phyloP scores from a whole-genome alignment of 108 stramenopile species.

The Nannochloropsis gaditana region DNA sequence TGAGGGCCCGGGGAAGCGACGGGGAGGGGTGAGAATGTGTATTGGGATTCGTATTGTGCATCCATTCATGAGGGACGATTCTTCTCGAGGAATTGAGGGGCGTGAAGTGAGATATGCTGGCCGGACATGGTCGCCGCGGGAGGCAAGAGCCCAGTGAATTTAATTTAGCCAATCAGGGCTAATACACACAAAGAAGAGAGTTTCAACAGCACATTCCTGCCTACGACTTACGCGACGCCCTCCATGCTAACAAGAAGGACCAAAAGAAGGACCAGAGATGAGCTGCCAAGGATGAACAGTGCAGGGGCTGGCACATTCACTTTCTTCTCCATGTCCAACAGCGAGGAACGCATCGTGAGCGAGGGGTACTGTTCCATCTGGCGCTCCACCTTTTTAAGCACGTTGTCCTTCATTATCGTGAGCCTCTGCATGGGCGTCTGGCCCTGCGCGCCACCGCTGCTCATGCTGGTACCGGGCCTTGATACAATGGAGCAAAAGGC shows the following conservation, averaged over 20 bases:
- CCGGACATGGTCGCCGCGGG: too few relatives aligned
- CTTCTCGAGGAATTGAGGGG: too few relatives aligned
- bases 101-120: too few relatives aligned
- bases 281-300: background rate
- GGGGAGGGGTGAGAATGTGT: too few relatives aligned
- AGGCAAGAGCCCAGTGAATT: too few relatives aligned
- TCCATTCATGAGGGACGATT: too few relatives aligned
- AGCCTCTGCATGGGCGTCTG: background rate
- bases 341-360: background rate
- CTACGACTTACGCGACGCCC: background rate
- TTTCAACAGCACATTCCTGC: background rate
- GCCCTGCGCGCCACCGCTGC: background rate
- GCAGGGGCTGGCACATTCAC: background rate
- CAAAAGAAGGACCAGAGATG: background rate
- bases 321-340: background rate
- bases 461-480: background rate
- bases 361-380: background rate
- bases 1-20: background rate
- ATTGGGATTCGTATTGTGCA: too few relatives aligned
- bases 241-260: slow-evolving; percentile 1
- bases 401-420: background rate
- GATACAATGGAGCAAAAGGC: too few relatives aligned
- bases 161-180: too few relatives aligned
- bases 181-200: background rate
- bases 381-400: background rate